These are phyloP conservation scores for Glycine tomentella DNA, from an alignment of 306 rosid species.

Conservation along the genomic window DNA sequence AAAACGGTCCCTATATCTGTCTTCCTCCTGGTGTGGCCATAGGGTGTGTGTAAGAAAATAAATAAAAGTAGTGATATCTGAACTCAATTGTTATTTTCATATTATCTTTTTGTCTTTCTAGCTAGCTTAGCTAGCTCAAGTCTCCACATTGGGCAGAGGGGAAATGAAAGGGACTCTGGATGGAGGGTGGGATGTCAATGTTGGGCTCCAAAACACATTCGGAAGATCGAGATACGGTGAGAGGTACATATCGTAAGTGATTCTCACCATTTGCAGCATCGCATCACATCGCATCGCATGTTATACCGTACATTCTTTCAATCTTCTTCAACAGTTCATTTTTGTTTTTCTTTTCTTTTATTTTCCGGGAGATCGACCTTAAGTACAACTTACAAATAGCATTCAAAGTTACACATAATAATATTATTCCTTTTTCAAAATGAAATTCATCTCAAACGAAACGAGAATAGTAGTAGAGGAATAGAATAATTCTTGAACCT, in stretches of 20 bases:
- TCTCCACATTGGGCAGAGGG: background rate
- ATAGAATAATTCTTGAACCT: background rate
- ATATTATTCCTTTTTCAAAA: too few relatives aligned
- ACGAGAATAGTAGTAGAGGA: background rate
- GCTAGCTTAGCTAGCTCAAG: background rate
- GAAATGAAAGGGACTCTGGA: background rate
- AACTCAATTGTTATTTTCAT: conserved; percentile 14
- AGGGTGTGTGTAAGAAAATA: too few relatives aligned
- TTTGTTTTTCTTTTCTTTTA: background rate
- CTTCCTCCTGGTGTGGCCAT: too few relatives aligned
- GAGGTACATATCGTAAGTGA: background rate
- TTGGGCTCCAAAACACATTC: background rate
- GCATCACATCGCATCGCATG: background rate
- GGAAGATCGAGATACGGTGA: background rate
- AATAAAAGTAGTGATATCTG: too few relatives aligned
- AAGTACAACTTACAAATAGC: background rate
- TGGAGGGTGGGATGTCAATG: background rate
- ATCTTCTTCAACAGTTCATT: background rate
- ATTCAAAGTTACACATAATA: background rate
- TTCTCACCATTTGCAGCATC: background rate
- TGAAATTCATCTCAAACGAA: too few relatives aligned
- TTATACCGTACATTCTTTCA: background rate
- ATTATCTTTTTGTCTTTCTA: conserved; percentile 30
- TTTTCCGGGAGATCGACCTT: background rate
- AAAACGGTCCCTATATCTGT: background rate